A percentile compares a stretch with the other conserved stretches of the same genome.
phyloP scores from a whole-genome alignment of 164 flowering plant genomes.

The Amborella trichopoda region DNA sequence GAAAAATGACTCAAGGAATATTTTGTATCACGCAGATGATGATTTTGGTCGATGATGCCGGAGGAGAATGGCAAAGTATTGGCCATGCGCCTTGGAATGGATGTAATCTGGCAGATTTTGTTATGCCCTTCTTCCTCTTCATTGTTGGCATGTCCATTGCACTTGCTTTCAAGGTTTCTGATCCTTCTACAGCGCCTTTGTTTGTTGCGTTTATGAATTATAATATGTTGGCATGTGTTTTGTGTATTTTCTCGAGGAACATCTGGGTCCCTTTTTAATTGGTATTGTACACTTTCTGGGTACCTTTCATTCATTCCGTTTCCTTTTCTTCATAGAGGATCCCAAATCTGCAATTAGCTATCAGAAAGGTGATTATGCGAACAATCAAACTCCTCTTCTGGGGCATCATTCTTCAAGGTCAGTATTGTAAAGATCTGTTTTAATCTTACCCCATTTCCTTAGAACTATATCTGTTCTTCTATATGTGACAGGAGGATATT shows the following conservation, averaged over 20 bases:
- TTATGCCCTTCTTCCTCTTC: conserved; percentile 90
- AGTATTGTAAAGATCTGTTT: conserved; percentile 1
- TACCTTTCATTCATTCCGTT: too few species aligned
- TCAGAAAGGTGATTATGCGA: conserved; percentile 45
- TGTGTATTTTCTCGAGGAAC: too few species aligned
- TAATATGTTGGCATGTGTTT: too few species aligned
- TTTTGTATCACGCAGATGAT: conserved; percentile 72
- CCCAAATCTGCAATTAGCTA: conserved; percentile 21
- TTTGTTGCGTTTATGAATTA: too few species aligned
- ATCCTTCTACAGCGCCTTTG: neutral
- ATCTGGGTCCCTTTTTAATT: too few species aligned
- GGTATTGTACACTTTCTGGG: too few species aligned
- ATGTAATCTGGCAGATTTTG: conserved; percentile 86
- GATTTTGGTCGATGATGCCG: conserved; percentile 94
- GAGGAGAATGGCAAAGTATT: conserved; percentile 73
- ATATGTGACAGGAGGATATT: conserved; percentile 50
- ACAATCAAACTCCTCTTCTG: conserved; percentile 72
- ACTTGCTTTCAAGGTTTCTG: conserved; percentile 66
- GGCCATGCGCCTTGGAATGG: conserved; percentile 97
- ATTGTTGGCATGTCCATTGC: conserved; percentile 88
- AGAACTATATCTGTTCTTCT: neutral
- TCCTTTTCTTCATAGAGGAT: conserved; percentile 34
- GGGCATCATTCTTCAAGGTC: conserved; percentile 82
- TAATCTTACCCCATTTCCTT: neutral
- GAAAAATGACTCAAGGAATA: too few species aligned